Evolutionary conservation across 2,329 filamentous ascomycete genomes (phyloP).

Genomic region (Clonostachys byssicola): DNA sequence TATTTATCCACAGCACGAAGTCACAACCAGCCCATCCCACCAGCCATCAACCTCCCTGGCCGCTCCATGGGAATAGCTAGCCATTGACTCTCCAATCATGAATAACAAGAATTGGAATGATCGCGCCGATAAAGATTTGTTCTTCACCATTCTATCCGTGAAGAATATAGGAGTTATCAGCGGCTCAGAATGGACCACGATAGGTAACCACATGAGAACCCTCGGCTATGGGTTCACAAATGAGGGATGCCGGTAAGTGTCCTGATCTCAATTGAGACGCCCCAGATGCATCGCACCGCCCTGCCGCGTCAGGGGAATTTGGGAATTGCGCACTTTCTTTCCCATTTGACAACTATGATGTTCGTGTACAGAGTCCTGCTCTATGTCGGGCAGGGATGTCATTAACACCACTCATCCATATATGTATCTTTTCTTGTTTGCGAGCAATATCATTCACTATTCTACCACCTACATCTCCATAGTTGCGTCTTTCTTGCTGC

Average conservation of each 20-base stretch:
- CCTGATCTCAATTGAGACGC: neutral
- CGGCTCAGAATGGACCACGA: slow-evolving; percentile 57
- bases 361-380: neutral
- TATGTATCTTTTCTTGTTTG: neutral
- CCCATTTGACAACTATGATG: neutral
- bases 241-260: slow-evolving; percentile 59
- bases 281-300: slow-evolving; percentile 1
- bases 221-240: slow-evolving; percentile 61
- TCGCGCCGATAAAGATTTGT: slow-evolving; percentile 57
- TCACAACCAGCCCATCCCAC: slow-evolving; percentile 1
- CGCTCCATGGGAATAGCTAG: neutral
- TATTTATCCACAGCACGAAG: slow-evolving; percentile 11
- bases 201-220: slow-evolving; percentile 56
- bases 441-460: neutral
- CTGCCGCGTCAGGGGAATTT: too few relatives aligned
- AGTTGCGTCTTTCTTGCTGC: too few relatives aligned
- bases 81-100: slow-evolving; percentile 15
- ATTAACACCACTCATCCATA: neutral
- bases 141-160: slow-evolving; percentile 58
- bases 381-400: neutral
- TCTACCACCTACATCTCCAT: too few relatives aligned
- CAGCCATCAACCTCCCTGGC: neutral
- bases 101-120: slow-evolving; percentile 61
- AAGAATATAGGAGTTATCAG: slow-evolving; percentile 62
- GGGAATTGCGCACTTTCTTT: too few relatives aligned